Evolutionary conservation across 768 basidiomycete species (phyloP).

Genomic region (Leccinum rimulosum): DNA sequence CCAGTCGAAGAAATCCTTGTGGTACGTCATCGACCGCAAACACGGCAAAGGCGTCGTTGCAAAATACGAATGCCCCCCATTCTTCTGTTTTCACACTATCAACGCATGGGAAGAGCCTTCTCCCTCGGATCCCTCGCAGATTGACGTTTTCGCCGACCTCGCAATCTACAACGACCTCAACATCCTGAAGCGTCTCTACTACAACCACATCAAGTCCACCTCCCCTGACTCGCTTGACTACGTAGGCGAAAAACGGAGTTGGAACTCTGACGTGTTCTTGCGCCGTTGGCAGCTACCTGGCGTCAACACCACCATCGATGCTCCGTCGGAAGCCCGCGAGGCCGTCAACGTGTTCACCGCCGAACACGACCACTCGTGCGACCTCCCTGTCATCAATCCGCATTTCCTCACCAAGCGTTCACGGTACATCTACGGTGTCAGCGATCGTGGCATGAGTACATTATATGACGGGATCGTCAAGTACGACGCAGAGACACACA

Average conservation of each 20-base stretch:
- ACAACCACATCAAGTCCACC: conserved; percentile 27
- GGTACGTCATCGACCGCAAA: conserved; percentile 39
- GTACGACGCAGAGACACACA: conserved; percentile 30
- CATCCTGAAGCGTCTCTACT: conserved; percentile 33
- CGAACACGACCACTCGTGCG: conserved; percentile 29
- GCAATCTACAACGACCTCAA: conserved; percentile 34
- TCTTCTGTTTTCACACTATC: conserved; percentile 40
- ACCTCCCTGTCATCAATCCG: conserved; percentile 37
- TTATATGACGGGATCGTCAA: conserved; percentile 37
- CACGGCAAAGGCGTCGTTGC: conserved; percentile 36
- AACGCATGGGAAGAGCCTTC: conserved; percentile 38
- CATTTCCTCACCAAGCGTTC: conserved; percentile 30
- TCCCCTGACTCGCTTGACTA: conserved; percentile 27
- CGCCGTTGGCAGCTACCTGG: conserved; percentile 33
- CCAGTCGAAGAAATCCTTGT: conserved; percentile 27
- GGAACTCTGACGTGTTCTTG: conserved; percentile 20
- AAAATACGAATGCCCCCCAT: conserved; percentile 36
- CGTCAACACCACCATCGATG: conserved; percentile 19
- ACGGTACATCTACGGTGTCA: conserved; percentile 33
- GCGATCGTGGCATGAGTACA: conserved; percentile 28
- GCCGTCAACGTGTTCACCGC: conserved; percentile 23
- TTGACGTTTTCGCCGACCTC: conserved; percentile 37
- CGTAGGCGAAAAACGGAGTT: conserved; percentile 17
- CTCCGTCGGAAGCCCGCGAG: conserved; percentile 13
- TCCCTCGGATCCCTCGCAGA: conserved; percentile 22